Base-by-base conservation (phyloP, 2,329 filamentous ascomycete genomes). In the Chaetomiaceae sp. region DNA sequence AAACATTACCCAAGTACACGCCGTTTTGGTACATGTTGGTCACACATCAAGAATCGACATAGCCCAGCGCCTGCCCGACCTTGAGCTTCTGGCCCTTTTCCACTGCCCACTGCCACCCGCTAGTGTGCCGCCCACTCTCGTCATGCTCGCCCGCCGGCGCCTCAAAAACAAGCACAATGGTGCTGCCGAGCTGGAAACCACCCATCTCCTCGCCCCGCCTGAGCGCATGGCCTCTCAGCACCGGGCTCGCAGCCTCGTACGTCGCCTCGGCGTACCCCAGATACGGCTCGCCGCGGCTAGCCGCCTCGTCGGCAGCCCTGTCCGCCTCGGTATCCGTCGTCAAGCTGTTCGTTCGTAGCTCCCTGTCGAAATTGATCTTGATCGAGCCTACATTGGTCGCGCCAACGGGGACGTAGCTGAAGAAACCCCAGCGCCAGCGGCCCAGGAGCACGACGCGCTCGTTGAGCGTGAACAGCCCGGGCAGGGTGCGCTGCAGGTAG, bases 321-420 rank as follows among this genome's bases (percentile, higher is more conserved):
- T 96, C 91, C 16, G 92, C 92, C 13, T 86, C 89, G 0, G 92
- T 99, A 69, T 99, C 94, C 2, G 92, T 96, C 3, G 87, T 85
- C 48, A 99, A 76, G 61, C 85, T 90, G 73, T 99, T 99, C 47
- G 95, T 95, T 58, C 92, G 86, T 56, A 99, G 77, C 71, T 99
- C 94, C 55, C 85, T 79, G 72, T 99, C 95, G 69, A 99, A 99
- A 73, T 99, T 96, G 75, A 99, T 82, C 67, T 89, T 88, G 73
- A 99, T 97, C 55, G 89, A 95, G 51, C 94, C 94, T 40, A 99
- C 94, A 64, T 99, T 99, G 20, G 94, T 99, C 7, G 94, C 94
- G 58, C 94, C 94, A 30, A 99, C 94, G 13, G 95, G 91, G 0
- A 90, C 92, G 73, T 90, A 96, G 61, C 86, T 88, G 77, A 99